Conservation (phyloP, 2,329 filamentous ascomycete species). For the Ophiobolus disseminans region DNA sequence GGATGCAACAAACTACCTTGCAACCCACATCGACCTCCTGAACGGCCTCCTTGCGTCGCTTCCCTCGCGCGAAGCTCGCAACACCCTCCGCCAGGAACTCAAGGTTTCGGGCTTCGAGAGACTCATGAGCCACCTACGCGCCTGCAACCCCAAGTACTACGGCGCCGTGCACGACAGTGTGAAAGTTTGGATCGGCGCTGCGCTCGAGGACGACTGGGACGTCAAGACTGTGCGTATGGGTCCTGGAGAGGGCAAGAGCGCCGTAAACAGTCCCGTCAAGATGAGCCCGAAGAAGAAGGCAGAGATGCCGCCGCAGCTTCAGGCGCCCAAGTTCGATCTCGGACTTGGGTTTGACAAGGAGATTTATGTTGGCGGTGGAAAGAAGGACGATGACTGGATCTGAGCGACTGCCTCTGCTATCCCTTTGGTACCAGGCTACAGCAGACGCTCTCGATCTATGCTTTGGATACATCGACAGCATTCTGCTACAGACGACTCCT, state of each 20-base stretch:
- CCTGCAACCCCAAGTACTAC: slow-evolving; percentile 98
- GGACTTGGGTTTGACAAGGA: slow-evolving; percentile 43
- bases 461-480: neutral
- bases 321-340: slow-evolving; percentile 48
- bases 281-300: slow-evolving; percentile 53
- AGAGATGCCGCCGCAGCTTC: slow-evolving; percentile 46
- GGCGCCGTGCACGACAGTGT: slow-evolving; percentile 87
- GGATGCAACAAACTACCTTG: slow-evolving; percentile 97
- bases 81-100: slow-evolving; percentile 77
- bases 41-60: slow-evolving; percentile 89
- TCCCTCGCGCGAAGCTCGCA: slow-evolving; percentile 73
- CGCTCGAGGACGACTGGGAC: slow-evolving; percentile 86
- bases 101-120: slow-evolving; percentile 89
- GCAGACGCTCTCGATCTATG: neutral
- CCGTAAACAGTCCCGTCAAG: slow-evolving; percentile 39
- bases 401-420: slow-evolving; percentile 14
- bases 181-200: slow-evolving; percentile 88
- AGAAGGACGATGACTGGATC: slow-evolving; percentile 43
- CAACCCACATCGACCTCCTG: slow-evolving; percentile 88
- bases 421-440: neutral
- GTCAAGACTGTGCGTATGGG: slow-evolving; percentile 81
- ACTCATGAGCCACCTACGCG: slow-evolving; percentile 80
- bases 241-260: slow-evolving; percentile 49
- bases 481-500: too few species aligned
- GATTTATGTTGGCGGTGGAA: slow-evolving; percentile 23